Evolutionary conservation across 2,329 filamentous ascomycete species (phyloP), one percentile per base, ranked within the genome.

Genomic region (Colletotrichum paranaense): DNA sequence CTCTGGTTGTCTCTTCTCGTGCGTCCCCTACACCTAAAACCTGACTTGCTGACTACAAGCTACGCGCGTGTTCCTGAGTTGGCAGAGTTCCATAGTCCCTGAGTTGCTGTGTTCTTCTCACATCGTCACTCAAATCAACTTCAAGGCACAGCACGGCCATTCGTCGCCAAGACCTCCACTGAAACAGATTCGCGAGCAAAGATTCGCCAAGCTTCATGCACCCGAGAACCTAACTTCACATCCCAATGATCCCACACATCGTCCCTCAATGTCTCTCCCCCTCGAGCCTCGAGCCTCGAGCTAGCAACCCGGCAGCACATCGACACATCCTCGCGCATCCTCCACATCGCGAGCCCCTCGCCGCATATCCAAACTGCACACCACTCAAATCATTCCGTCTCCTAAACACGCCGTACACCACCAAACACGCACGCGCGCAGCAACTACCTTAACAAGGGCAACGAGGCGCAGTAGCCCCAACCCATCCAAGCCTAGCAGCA

Each of bases 161-260:
- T 65, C 26, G 42, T 62, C 32, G 60, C 70, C 66, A 49, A 73
- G 70, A 64, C 70, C 32, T 64, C 42, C 49, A 70, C 67, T 73
- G 70, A 73, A 73, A 73, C 70, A 63, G 67, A 57, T 42, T 65
- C 46, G 58, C 49, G 70, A 73, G 56, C 70, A 65, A 65, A 69
- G 70, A 69, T 70, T 70, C 60, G 70, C 70, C 70, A 73, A 73
- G 70, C 70, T 73, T 73, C 56, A 73, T 73, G 70, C 70, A 73
- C 28, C 55, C 26, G 16, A 38, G 46, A 73, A 65, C 70, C 55
- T 60, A 64, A 60, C 60, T 26, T 56, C 46, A 68, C 59, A 55
- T 32, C 62, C 30, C 30, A 32, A 32, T 32, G 8, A 32, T 32
- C 30, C 67, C n/a, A 16, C 46, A 30, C 46, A 16, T 38, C 60